phyloP scores from a whole-genome alignment of 202 grass and related monocot genomes.

The Thinopyrum obtusiflorum region DNA sequence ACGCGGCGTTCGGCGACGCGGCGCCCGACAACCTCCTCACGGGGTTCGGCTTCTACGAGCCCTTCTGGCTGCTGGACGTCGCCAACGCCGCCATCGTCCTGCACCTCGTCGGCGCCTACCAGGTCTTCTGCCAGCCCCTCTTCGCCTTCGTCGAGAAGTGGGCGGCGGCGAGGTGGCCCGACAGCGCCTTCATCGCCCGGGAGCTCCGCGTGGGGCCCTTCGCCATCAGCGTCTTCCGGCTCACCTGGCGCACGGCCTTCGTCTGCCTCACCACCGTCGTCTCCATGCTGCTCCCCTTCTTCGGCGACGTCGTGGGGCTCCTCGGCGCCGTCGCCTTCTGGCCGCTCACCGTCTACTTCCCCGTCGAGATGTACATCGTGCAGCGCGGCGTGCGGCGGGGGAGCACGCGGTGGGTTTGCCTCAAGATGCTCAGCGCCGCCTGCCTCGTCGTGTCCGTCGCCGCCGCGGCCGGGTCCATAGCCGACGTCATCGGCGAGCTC shows the following conservation, averaged over 20 bases:
- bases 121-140: constrained; percentile 81
- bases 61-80: constrained; percentile 82
- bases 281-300: constrained; percentile 88
- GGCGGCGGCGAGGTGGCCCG: constrained; percentile 49
- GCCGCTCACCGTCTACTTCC: constrained; percentile 82
- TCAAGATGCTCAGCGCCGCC: constrained; percentile 65
- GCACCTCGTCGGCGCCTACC: constrained; percentile 74
- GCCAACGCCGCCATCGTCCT: constrained; percentile 75
- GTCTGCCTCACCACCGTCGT: constrained; percentile 59
- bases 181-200: constrained; percentile 42
- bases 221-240: constrained; percentile 59
- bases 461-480: constrained; percentile 62
- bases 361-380: constrained; percentile 79
- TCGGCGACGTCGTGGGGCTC: constrained; percentile 86
- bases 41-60: constrained; percentile 86
- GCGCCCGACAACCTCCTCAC: constrained; percentile 81
- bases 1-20: constrained; percentile 76
- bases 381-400: constrained; percentile 47
- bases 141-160: constrained; percentile 77
- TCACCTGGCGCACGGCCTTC: constrained; percentile 71
- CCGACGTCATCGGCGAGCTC: constrained; percentile 65
- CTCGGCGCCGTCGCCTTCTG: constrained; percentile 85
- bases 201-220: constrained; percentile 43
- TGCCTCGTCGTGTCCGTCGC: constrained; percentile 69
- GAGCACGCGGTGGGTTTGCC: constrained; percentile 70